Percentiles rank a stretch among this genome's conserved stretches.
Evolutionary conservation across 2,329 filamentous ascomycete species (phyloP).

Genomic region (Didymellaceae sp.): DNA sequence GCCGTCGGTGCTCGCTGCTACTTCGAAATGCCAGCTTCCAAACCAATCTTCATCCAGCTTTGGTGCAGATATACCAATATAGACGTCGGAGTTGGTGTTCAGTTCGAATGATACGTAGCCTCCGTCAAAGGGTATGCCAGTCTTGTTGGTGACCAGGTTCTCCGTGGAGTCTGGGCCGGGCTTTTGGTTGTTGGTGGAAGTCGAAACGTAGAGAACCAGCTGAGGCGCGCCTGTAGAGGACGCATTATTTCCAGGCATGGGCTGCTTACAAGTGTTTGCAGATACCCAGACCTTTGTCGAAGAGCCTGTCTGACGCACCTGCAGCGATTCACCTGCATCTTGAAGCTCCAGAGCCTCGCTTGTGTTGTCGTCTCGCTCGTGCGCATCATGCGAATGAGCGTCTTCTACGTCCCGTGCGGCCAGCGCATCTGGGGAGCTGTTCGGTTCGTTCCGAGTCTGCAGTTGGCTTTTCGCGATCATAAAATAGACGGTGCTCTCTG

Average conservation of each 20-base stretch:
- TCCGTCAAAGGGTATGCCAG: constrained; percentile 61
- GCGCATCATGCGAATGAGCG: neutral
- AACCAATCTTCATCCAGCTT: constrained; percentile 63
- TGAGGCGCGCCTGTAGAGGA: constrained; percentile 63
- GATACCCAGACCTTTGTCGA: constrained; percentile 72
- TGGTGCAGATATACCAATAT: constrained; percentile 76
- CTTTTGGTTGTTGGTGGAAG: constrained; percentile 64
- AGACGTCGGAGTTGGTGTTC: constrained; percentile 71
- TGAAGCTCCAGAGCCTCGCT: constrained; percentile 14
- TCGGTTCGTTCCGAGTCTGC: constrained; percentile 50
- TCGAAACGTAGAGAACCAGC: constrained; percentile 79
- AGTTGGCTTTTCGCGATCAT: constrained; percentile 66
- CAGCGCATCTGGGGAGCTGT: constrained; percentile 36
- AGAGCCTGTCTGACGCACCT: constrained; percentile 35
- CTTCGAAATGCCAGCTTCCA: constrained; percentile 77
- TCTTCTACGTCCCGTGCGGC: constrained; percentile 19
- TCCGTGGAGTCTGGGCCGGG: constrained; percentile 67
- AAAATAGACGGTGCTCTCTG: constrained; percentile 69
- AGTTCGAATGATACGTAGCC: constrained; percentile 73
- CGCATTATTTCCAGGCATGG: constrained; percentile 60
- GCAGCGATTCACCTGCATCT: constrained; percentile 16
- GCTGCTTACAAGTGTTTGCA: constrained; percentile 85
- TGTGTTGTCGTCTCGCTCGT: neutral
- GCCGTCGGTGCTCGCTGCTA: constrained; percentile 81
- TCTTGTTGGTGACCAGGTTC: constrained; percentile 52